A percentile compares a stretch with the other conserved stretches of the same genome.
Conservation (phyloP, 805 yeast genomes). For the Blastobotrys americana region DNA sequence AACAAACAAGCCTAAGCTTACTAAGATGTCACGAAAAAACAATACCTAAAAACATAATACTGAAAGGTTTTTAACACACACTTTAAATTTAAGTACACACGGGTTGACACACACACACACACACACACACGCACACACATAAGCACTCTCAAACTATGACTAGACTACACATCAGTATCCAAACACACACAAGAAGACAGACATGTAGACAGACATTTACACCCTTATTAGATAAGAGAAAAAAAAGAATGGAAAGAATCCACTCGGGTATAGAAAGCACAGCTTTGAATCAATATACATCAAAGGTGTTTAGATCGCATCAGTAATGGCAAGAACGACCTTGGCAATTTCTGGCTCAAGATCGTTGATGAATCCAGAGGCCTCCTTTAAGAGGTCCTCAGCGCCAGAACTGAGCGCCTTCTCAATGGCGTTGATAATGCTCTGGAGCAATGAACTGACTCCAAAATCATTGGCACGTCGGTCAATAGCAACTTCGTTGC, state of each 20-base stretch:
- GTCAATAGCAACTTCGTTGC: not conserved
- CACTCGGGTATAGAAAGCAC: too few species aligned
- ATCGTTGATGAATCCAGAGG: not conserved
- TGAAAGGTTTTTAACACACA: not conserved
- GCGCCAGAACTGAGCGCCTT: not conserved
- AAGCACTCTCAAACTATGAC: not conserved
- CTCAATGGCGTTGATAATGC: not conserved
- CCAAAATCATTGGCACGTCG: not conserved
- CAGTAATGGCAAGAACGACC: not conserved
- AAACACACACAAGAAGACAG: not conserved
- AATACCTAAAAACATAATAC: too few species aligned
- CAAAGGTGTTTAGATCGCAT: not conserved
- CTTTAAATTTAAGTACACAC: not conserved
- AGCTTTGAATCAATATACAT: too few species aligned
- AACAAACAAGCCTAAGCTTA: too few species aligned
- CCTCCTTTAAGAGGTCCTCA: not conserved
- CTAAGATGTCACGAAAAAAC: too few species aligned
- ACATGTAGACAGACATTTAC: not conserved
- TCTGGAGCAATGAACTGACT: not conserved
- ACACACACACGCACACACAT: not conserved
- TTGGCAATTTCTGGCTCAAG: not conserved
- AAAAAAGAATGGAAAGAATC: not conserved
- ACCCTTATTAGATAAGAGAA: not conserved
- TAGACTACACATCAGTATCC: not conserved
- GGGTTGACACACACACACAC: not conserved